Evolutionary conservation across 1,284 basidiomycete species (phyloP), one percentile per base, ranked within the genome.

Genomic region (Ceratobasidium sp.): DNA sequence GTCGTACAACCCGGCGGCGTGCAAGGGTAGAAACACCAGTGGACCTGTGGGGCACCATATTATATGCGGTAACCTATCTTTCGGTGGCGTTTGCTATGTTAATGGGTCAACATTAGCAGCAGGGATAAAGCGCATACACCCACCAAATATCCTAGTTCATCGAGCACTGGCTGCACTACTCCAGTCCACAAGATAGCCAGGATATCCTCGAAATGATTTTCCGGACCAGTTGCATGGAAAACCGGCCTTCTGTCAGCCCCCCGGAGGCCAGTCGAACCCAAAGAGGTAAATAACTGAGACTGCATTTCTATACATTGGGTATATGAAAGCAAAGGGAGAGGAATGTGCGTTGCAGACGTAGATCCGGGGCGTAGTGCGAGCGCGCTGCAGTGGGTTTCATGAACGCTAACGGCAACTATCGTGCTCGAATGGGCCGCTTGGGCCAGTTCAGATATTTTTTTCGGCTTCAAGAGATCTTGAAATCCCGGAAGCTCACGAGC

Each of bases 401-500:
- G 39, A 41, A 41, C 39, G 39, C 13, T 41, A 13, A 41, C 13
- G 7, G 13, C 39, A 7, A 41, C 39, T 6, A 41, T 49, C 8
- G 2, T 22, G 9, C 61, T 39, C 13, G 54, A 58, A 29, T 34
- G 22, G 1, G 41, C 37, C 37, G 39, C 22, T 6, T 22, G 39
- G n/a, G 27, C 5, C 16, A 37, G 39, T 13, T 29, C 39, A 7
- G 19, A 7, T 3, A 27, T 29, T 43, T 46, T 46, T 22, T 19
- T n/a, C 1, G 61, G 61, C 22, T 14, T n/a, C 16, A 62, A 16
- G 16, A 62, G 43, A 1, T 41, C 22, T 19, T 62, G n/a, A 29
- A 43, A 46, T 7, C 61, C 61, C 29, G 61, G 61, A 29, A 62
- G 61, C 5, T 27, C 19, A 11, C 61, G 61, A 16, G 39, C 61